Evolutionary conservation across 805 yeast genomes (phyloP).

Genomic region (Candida parachauliodes): DNA sequence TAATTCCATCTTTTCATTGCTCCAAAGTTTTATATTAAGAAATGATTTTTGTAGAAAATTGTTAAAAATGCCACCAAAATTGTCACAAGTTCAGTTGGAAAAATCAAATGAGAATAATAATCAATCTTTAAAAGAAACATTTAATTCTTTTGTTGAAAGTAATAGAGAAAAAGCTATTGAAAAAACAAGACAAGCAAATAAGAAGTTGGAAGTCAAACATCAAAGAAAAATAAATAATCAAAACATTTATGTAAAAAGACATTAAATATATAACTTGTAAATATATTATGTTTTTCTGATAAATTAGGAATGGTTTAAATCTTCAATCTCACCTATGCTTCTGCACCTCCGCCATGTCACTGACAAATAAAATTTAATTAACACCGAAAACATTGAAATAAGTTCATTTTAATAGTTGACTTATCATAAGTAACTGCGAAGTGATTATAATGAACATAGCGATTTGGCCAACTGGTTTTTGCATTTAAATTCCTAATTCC

Average conservation of each 20-base stretch:
- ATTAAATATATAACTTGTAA: conserved; percentile 14
- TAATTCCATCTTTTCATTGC: conserved; percentile 69
- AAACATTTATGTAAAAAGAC: conserved; percentile 39
- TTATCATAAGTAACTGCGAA: too few relatives aligned
- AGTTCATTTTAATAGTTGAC: too few relatives aligned
- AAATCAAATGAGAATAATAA: conserved; percentile 21
- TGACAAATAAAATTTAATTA: too few relatives aligned
- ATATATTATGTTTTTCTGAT: too few relatives aligned
- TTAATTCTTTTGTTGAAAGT: conserved; percentile 28
- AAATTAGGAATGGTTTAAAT: too few relatives aligned
- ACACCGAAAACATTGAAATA: too few relatives aligned
- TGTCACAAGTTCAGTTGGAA: conserved; percentile 37
- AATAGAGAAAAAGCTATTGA: conserved; percentile 30
- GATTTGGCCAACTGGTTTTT: too few relatives aligned
- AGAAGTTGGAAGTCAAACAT: conserved; percentile 34
- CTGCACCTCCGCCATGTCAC: too few relatives aligned
- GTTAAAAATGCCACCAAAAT: conserved; percentile 57
- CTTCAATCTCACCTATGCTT: too few relatives aligned
- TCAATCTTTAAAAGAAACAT: conserved; percentile 35
- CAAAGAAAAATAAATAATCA: conserved; percentile 27
- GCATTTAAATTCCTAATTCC: too few relatives aligned
- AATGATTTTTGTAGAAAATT: conserved; percentile 53
- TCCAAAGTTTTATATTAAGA: conserved; percentile 68
- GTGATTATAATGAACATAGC: too few relatives aligned
- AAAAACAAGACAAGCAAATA: conserved; percentile 32